A percentile compares a stretch with the other conserved stretches of the same genome.
Conservation (phyloP, 2,329 filamentous ascomycete species). For the Diplodia sapinea region DNA sequence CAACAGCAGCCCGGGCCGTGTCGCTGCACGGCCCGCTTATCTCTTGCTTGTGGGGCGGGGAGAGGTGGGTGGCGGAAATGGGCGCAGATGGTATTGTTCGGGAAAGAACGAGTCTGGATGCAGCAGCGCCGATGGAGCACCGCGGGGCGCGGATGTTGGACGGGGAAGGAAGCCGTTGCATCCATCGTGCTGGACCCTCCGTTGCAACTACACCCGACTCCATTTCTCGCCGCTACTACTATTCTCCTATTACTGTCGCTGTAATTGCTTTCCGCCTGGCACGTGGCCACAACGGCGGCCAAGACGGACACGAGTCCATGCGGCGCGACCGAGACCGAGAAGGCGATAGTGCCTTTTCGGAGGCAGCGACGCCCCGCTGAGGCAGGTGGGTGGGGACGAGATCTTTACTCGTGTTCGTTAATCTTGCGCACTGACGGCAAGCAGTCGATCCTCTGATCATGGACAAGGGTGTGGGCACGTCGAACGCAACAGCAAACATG, state of each 20-base stretch:
- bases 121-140: slow-evolving; percentile 2
- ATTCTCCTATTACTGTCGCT: neutral
- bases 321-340: neutral
- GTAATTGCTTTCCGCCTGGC: neutral
- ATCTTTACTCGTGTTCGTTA: slow-evolving; percentile 4
- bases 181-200: slow-evolving; percentile 3
- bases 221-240: neutral
- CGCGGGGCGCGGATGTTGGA: neutral
- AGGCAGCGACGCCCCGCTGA: neutral
- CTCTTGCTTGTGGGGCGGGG: no score
- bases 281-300: neutral
- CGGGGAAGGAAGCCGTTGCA: slow-evolving; percentile 5
- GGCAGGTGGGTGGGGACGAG: neutral
- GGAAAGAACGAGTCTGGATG: no score
- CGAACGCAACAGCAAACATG: neutral
- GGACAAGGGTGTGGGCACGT: slow-evolving; percentile 4
- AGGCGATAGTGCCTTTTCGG: neutral
- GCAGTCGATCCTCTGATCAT: slow-evolving; percentile 24
- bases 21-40: neutral
- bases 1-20: neutral
- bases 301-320: neutral
- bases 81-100: no score
- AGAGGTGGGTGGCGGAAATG: neutral
- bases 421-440: slow-evolving; percentile 13
- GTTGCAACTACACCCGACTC: neutral